Percentiles rank a stretch among this genome's conserved stretches.
phyloP scores from a whole-genome alignment of 2,329 filamentous ascomycete species.

The Alternaria longipes region DNA sequence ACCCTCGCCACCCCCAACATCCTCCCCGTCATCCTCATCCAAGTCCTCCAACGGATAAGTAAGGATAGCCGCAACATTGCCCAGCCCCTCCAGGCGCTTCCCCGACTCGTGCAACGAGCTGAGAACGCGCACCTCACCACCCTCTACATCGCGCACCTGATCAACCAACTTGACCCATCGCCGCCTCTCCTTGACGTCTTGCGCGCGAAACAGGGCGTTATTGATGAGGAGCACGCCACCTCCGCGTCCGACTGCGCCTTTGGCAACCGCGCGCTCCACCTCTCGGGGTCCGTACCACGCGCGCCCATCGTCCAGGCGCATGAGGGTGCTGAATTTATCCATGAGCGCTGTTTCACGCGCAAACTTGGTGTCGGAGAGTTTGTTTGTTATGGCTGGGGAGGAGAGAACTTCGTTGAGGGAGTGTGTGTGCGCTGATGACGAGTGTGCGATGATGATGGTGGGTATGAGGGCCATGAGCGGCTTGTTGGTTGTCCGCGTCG shows the following conservation, averaged over 20 bases:
- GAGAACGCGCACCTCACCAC: conserved; percentile 86
- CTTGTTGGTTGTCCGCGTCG: conserved; percentile 76
- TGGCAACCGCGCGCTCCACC: conserved; percentile 81
- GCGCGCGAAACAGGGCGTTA: conserved; percentile 85
- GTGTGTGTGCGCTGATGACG: conserved; percentile 85
- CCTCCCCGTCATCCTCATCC: conserved; percentile 66
- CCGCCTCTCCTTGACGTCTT: conserved; percentile 78
- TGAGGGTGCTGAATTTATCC: conserved; percentile 80
- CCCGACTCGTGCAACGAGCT: conserved; percentile 96
- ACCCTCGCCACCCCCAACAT: conserved; percentile 19
- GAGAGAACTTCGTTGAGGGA: conserved; percentile 87
- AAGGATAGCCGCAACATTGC: conserved; percentile 87
- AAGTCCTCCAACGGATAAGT: conserved; percentile 88
- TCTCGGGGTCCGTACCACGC: conserved; percentile 91
- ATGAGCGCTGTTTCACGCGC: conserved; percentile 83
- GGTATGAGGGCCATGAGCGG: conserved; percentile 69
- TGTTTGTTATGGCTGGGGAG: conserved; percentile 77
- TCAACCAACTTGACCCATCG: conserved; percentile 88
- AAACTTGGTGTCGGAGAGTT: conserved; percentile 88
- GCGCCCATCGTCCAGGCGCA: conserved; percentile 84
- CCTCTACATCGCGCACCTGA: conserved; percentile 79
- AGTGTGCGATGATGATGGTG: conserved; percentile 78
- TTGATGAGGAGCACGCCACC: conserved; percentile 87
- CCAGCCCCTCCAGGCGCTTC: conserved; percentile 80
- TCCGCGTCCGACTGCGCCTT: conserved; percentile 87